Conservation (phyloP, 805 yeast species). For the Saturnispora sanitii region DNA sequence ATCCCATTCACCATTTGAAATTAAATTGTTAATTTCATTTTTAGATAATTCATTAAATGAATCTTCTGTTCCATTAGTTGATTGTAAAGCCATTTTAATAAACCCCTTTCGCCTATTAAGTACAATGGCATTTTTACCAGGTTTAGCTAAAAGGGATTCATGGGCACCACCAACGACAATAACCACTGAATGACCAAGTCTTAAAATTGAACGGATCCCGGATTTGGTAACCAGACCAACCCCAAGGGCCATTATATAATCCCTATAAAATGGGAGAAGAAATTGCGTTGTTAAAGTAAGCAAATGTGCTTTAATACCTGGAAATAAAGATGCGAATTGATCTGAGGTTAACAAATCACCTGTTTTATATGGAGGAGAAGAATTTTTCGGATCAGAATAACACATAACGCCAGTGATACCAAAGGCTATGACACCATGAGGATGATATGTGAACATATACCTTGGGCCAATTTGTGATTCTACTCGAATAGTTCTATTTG, state of each 20-base stretch:
- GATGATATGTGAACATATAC: slow-evolving; percentile 88
- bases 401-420: slow-evolving; percentile 39
- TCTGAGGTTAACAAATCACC: slow-evolving; percentile 2
- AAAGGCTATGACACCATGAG: slow-evolving; percentile 91
- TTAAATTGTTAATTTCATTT: slow-evolving; percentile 1
- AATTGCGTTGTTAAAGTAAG: slow-evolving; percentile 81
- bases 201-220: slow-evolving; percentile 58
- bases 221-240: slow-evolving; percentile 72
- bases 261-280: slow-evolving; percentile 74
- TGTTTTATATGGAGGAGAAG: slow-evolving; percentile 6
- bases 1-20: slow-evolving; percentile 9
- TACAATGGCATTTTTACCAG: slow-evolving; percentile 59
- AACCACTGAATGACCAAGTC: slow-evolving; percentile 63
- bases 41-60: not conserved
- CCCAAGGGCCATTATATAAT: slow-evolving; percentile 73
- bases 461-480: slow-evolving; percentile 48
- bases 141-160: slow-evolving; percentile 64
- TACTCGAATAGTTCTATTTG: not conserved
- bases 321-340: slow-evolving; percentile 49
- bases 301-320: slow-evolving; percentile 73
- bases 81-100: slow-evolving; percentile 71
- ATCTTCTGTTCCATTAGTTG: slow-evolving; percentile 18
- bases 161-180: slow-evolving; percentile 96
- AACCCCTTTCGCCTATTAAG: slow-evolving; percentile 78
- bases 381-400: not conserved